Conservation (phyloP, 371 early-diverging fungal genomes). For the Lichtheimia ornata region DNA sequence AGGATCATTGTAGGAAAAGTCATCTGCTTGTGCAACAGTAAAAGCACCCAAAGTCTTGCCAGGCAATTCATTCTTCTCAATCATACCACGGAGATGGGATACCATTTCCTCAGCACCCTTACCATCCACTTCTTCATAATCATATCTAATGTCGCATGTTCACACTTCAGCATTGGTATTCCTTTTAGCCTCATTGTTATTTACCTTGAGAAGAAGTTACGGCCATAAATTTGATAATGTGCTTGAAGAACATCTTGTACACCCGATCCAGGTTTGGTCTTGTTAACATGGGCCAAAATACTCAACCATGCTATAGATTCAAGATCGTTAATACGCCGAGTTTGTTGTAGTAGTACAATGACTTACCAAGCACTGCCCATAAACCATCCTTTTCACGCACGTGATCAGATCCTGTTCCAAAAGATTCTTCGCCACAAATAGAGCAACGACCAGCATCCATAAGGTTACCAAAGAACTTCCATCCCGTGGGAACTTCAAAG, state of each 20-base stretch:
- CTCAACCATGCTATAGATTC: slow-evolving; percentile 88
- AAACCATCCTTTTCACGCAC: slow-evolving; percentile 98
- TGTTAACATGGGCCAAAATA: slow-evolving; percentile 82
- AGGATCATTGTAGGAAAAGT: slow-evolving; percentile 94
- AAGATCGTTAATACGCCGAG: background rate
- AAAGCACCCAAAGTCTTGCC: slow-evolving; percentile 65
- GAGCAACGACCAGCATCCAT: slow-evolving; percentile 96
- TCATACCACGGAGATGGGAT: slow-evolving; percentile 60
- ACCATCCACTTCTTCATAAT: slow-evolving; percentile 94
- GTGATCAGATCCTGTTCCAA: slow-evolving; percentile 97
- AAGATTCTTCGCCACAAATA: slow-evolving; percentile 97
- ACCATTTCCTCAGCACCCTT: slow-evolving; percentile 83
- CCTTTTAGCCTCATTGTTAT: background rate
- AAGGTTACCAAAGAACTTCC: slow-evolving; percentile 98
- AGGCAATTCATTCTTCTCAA: slow-evolving; percentile 50
- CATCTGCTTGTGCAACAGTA: slow-evolving; percentile 75
- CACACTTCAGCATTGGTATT: background rate
- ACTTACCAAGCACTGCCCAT: slow-evolving; percentile 89
- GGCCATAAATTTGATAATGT: slow-evolving; percentile 87
- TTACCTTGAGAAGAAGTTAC: slow-evolving; percentile 93
- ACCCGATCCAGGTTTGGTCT: slow-evolving; percentile 48
- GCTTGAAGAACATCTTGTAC: slow-evolving; percentile 79
- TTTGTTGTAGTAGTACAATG: background rate
- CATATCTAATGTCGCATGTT: slow-evolving; percentile 58
- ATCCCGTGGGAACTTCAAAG: slow-evolving; percentile 93